Percentiles rank a stretch among this genome's conserved stretches.
phyloP scores from a whole-genome alignment of 1,284 basidiomycete species.

The Cutaneotrichosporon mucoides region DNA sequence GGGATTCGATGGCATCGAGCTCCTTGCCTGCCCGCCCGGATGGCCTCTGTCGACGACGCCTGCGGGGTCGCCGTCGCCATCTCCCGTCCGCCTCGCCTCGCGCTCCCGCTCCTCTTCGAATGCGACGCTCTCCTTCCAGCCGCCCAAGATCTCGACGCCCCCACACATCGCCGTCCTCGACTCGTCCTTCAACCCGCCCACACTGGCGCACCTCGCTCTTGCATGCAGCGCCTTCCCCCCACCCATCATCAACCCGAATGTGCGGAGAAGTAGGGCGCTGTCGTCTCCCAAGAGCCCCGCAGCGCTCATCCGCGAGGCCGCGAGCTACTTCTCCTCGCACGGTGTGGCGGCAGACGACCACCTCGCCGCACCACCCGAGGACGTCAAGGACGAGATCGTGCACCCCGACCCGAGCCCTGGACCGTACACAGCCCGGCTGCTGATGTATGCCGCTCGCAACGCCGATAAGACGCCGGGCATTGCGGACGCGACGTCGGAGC shows the following conservation, averaged over 20 bases:
- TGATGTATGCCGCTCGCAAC: constrained; percentile 82
- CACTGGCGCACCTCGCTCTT: constrained; percentile 76
- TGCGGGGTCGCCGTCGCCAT: not conserved
- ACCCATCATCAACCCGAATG: constrained; percentile 19
- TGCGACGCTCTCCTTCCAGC: not conserved
- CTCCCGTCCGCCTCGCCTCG: not conserved
- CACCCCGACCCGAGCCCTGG: constrained; percentile 24
- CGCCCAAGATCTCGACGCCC: not conserved
- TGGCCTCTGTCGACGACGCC: constrained; percentile 23
- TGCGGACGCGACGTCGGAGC: constrained; percentile 64
- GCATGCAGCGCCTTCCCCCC: constrained; percentile 49
- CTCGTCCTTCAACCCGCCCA: constrained; percentile 93
- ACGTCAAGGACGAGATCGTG: not conserved
- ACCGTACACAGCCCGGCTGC: constrained; percentile 67
- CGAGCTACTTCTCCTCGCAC: constrained; percentile 2
- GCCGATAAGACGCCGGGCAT: constrained; percentile 76
- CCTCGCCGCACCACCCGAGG: not conserved
- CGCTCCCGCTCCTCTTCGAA: not conserved
- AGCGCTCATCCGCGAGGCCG: constrained; percentile 4
- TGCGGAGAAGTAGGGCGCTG: constrained; percentile 34
- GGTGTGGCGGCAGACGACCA: constrained; percentile 26
- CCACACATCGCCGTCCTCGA: constrained; percentile 63
- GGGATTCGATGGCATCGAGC: constrained; percentile 20
- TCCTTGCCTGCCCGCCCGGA: constrained; percentile 27
- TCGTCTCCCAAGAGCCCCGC: not conserved